phyloP scores from a whole-genome alignment of 257 asterid species.

The Sherardia arvensis region DNA sequence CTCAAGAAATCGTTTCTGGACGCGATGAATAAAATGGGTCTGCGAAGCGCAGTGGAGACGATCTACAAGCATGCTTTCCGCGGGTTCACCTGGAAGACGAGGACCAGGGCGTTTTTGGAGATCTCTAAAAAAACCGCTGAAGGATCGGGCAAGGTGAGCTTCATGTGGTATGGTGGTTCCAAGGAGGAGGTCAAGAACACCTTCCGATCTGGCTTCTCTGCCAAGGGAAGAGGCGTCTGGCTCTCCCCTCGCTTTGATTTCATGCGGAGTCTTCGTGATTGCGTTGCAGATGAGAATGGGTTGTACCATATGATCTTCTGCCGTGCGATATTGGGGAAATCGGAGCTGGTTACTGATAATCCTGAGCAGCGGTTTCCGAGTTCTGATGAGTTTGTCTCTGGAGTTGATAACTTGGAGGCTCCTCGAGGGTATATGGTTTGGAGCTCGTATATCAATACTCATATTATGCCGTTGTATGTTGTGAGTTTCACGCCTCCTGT shows the following conservation, averaged over 20 bases:
- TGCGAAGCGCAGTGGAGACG: no score
- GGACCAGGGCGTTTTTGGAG: conserved; percentile 1
- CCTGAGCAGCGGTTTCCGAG: conserved; percentile 24
- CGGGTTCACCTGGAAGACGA: neutral
- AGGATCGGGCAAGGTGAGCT: conserved; percentile 9
- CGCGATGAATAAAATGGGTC: no score
- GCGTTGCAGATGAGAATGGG: conserved; percentile 22
- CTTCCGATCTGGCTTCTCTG: conserved; percentile 12
- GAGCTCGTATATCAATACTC: conserved; percentile 22
- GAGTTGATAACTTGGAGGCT: conserved; percentile 17
- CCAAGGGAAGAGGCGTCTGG: conserved; percentile 11
- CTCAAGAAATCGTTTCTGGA: no score
- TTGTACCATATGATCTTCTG: conserved; percentile 23
- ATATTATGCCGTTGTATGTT: conserved; percentile 21
- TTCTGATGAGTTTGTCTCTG: conserved; percentile 19
- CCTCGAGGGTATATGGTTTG: conserved; percentile 26
- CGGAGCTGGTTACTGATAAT: conserved; percentile 23
- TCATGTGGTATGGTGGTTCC: conserved; percentile 21
- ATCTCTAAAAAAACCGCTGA: conserved; percentile 2
- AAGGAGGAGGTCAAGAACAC: conserved; percentile 15
- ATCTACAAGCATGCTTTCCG: conserved; percentile 9
- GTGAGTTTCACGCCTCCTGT: conserved; percentile 27
- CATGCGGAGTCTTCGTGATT: conserved; percentile 12
- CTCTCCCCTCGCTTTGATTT: conserved; percentile 12
- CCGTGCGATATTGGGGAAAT: conserved; percentile 27